These are phyloP conservation scores for Haberlea rhodopensis DNA, from an alignment of 257 asterid species.

Conservation along the genomic window DNA sequence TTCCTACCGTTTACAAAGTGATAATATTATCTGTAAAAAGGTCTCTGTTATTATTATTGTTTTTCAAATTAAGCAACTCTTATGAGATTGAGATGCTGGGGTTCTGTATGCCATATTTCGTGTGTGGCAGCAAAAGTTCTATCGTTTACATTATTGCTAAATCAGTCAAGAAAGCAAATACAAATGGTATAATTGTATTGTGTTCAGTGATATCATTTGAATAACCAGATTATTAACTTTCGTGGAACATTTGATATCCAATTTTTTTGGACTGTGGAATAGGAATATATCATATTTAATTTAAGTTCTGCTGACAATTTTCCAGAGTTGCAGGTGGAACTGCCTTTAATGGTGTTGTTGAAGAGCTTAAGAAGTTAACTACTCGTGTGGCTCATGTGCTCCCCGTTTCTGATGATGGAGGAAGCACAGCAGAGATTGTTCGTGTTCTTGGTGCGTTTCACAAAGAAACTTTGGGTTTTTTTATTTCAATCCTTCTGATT, in stretches of 20 bases:
- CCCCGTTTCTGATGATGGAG: conserved; percentile 99
- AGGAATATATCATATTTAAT: conserved; percentile 6
- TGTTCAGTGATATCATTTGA: neutral
- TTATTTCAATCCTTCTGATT: conserved; percentile 16
- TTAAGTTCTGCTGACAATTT: conserved; percentile 16
- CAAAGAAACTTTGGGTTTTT: neutral
- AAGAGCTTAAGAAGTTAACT: conserved; percentile 91
- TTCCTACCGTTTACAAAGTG: neutral
- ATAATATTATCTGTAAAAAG: conserved; percentile 9
- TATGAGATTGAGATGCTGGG: neutral
- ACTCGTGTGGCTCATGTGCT: conserved; percentile 87
- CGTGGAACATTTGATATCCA: neutral
- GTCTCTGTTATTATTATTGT: neutral
- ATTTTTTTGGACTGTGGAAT: neutral
- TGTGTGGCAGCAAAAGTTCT: neutral
- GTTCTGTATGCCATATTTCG: neutral
- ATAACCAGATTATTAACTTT: neutral
- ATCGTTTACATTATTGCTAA: neutral
- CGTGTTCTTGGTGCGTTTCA: conserved; percentile 84
- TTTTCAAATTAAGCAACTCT: too few relatives aligned
- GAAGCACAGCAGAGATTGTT: conserved; percentile 98
- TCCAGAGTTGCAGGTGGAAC: conserved; percentile 79
- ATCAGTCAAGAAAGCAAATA: conserved; percentile 6
- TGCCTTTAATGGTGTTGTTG: conserved; percentile 94
- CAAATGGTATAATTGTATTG: conserved; percentile 1